phyloP scores from a whole-genome alignment of 2,329 filamentous ascomycete genomes.

The Xylaria sp. region DNA sequence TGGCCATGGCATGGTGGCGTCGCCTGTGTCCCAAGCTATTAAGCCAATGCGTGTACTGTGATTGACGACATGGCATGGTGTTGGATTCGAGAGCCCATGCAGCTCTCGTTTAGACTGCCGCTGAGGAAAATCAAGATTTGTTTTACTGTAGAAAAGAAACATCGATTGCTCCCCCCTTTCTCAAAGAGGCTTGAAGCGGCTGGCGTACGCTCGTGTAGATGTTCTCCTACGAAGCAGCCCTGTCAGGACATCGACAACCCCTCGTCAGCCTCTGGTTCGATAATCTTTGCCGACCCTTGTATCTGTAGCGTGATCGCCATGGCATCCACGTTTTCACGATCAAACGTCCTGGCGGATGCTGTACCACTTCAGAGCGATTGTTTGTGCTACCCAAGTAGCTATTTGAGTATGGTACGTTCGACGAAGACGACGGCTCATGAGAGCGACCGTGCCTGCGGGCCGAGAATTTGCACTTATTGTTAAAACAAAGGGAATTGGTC shows the following conservation, averaged over 20 bases:
- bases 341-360: slow-evolving; percentile 17
- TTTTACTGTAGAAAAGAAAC: neutral
- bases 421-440: neutral
- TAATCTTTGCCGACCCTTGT: slow-evolving; percentile 15
- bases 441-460: slow-evolving; percentile 2
- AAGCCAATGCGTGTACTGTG: slow-evolving; percentile 18
- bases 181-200: neutral
- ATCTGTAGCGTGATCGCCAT: slow-evolving; percentile 15
- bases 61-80: slow-evolving; percentile 20
- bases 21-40: slow-evolving; percentile 4
- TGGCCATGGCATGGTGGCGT: neutral
- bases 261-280: neutral
- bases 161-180: neutral
- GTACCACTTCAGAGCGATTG: slow-evolving; percentile 16
- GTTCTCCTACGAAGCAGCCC: neutral
- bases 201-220: slow-evolving; percentile 9
- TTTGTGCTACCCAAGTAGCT: slow-evolving; percentile 2
- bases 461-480: slow-evolving; percentile 2
- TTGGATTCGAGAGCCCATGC: slow-evolving; percentile 2
- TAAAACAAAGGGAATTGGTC: neutral
- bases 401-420: neutral
- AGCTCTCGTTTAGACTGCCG: slow-evolving; percentile 15
- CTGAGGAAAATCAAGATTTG: slow-evolving; percentile 25
- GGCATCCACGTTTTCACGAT: slow-evolving; percentile 14
- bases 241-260: no score